Percentiles rank a stretch among this genome's conserved stretches.
Evolutionary conservation across 192 early-diverging fungal species (phyloP).

Genomic region (Allomyces macrogynus): DNA sequence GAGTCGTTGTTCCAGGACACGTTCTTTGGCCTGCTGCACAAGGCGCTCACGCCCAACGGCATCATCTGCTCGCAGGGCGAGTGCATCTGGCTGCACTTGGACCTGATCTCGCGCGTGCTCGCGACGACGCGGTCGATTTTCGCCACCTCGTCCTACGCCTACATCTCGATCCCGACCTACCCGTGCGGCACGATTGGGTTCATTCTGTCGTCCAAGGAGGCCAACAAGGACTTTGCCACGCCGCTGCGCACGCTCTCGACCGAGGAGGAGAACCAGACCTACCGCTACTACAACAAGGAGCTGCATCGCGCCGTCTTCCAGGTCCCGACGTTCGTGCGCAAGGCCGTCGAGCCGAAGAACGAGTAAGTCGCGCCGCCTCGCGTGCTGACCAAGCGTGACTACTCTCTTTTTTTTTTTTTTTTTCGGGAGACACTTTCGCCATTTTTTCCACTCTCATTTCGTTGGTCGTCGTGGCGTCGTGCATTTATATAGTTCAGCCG

Average conservation of each 20-base stretch:
- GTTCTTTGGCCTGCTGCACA: constrained; percentile 87
- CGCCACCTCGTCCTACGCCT: constrained; percentile 84
- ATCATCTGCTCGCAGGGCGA: constrained; percentile 95
- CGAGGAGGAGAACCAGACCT: constrained; percentile 62
- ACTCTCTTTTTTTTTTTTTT: too few species aligned
- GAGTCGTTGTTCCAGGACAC: constrained; percentile 77
- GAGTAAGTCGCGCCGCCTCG: too few species aligned
- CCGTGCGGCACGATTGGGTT: constrained; percentile 95
- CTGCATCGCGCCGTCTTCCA: constrained; percentile 83
- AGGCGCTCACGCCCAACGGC: constrained; percentile 69
- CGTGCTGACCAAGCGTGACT: too few species aligned
- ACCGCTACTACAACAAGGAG: constrained; percentile 84
- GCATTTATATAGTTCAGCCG: too few species aligned
- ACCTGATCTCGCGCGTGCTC: constrained; percentile 78
- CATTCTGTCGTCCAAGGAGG: constrained; percentile 76
- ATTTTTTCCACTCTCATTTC: too few species aligned
- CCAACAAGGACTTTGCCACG: constrained; percentile 42
- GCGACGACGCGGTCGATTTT: constrained; percentile 58
- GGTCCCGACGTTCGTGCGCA: constrained; percentile 77
- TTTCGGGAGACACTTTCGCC: too few species aligned
- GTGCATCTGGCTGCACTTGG: constrained; percentile 95
- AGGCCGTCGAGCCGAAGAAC: constrained; percentile 12
- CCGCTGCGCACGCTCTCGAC: constrained; percentile 57
- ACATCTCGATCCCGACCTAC: constrained; percentile 89
- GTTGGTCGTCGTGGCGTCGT: too few species aligned